Base-by-base conservation (phyloP, 768 basidiomycete genomes). In the Calvatia gigantea region DNA sequence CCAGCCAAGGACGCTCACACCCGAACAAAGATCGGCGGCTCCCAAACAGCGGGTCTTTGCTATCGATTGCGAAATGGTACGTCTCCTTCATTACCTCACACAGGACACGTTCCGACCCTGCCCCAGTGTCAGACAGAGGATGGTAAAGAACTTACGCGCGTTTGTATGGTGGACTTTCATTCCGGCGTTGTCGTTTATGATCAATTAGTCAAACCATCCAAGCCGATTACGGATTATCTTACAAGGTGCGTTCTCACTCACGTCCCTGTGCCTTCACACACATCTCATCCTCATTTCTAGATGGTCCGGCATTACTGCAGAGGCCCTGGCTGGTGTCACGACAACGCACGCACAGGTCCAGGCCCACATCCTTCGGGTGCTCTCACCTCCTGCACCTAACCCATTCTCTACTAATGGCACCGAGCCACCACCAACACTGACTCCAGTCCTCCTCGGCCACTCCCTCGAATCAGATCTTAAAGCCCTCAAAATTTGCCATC, bases 21-120 rank as follows among this genome's bases (percentile, higher is more conserved):
- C 28, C 9, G 54, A 46, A 23, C 51, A 60, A 1, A 62, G 71
- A 15, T 63, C 69, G 2, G 65, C 65, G 21, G 64, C 53, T 49
- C 66, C 47, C 39, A 70, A 64, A 28, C 75, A 79, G 3, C 76
- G 73, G 56, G 80, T 96, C 23, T 86, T 90, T 53, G 91, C 92
- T 0, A 81, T 99, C 44, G 96, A 99, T 76, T 98, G 96, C 69
- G 96, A 98, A 69, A 98, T 98, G 96, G 95, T 92, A 57, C 51
- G 82, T n/a, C 29, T 21, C 32, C 9, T 15, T 46, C 47, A 15
- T 31, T 17, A 4, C 45, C 43, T 52, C 53, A 8, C 6, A 6
- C 2, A 45, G 14, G 17, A 19, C 31, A n/a, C 44, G 21, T 48
- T 55, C 33, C 54, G 0, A 43, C 9, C 37, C 27, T 38, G 0